Percentiles rank a stretch among this genome's conserved stretches.
Conservation (phyloP, 768 basidiomycete genomes). For the Hygrocybe punicea region DNA sequence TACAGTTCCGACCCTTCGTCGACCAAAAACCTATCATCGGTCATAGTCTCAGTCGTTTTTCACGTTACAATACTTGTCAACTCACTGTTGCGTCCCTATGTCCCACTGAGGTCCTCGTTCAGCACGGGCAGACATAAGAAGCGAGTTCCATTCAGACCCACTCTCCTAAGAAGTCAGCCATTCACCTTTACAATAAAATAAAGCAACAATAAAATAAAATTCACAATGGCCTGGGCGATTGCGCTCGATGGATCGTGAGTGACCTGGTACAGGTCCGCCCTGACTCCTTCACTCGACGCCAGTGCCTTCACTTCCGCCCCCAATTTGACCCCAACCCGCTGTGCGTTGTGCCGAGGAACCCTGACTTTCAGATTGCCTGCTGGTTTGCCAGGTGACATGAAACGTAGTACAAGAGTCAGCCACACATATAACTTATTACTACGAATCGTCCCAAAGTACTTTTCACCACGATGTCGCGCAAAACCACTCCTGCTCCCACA, state of each 20-base stretch:
- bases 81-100: slow-evolving; percentile 80
- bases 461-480: no score
- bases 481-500: neutral
- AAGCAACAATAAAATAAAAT: slow-evolving; percentile 27
- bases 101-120: slow-evolving; percentile 87
- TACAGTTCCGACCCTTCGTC: slow-evolving; percentile 70
- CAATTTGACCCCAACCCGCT: slow-evolving; percentile 64
- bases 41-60: slow-evolving; percentile 1
- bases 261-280: slow-evolving; percentile 61
- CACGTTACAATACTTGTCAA: neutral
- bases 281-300: slow-evolving; percentile 47
- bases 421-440: no score
- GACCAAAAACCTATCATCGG: slow-evolving; percentile 59
- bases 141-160: slow-evolving; percentile 83
- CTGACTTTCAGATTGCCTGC: slow-evolving; percentile 56
- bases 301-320: slow-evolving; percentile 54
- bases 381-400: slow-evolving; percentile 65
- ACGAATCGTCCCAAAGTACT: no score
- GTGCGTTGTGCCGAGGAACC: slow-evolving; percentile 74
- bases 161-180: slow-evolving; percentile 44
- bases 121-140: slow-evolving; percentile 73
- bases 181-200: neutral
- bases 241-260: slow-evolving; percentile 48
- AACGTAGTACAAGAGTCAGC: slow-evolving; percentile 1
- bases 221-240: slow-evolving; percentile 62